Percentiles rank a stretch among this genome's conserved stretches.
These are phyloP conservation scores for Scutellaria galericulata DNA, from an alignment of 257 asterid species.

Conservation along the genomic window DNA sequence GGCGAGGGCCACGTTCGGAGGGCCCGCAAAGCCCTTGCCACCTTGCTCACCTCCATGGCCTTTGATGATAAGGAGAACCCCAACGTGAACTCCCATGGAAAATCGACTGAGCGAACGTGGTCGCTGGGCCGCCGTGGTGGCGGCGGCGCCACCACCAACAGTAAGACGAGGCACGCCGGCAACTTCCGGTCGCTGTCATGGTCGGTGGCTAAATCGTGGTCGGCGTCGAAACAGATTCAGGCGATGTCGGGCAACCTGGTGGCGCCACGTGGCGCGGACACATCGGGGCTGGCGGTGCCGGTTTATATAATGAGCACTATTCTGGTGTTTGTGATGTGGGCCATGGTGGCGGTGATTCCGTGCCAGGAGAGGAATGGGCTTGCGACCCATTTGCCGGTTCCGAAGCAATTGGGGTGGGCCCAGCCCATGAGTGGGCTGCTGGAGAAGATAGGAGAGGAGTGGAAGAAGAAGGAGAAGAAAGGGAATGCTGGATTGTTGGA, in stretches of 20 bases:
- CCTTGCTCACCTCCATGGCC: constrained; percentile 64
- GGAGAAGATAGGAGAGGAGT: constrained; percentile 83
- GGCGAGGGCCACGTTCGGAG: constrained; percentile 84
- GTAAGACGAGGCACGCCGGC: constrained; percentile 42
- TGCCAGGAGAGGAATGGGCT: constrained; percentile 84
- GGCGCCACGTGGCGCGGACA: constrained; percentile 83
- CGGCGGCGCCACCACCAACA: constrained; percentile 10
- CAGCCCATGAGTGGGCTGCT: constrained; percentile 64
- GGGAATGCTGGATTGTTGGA: constrained; percentile 74
- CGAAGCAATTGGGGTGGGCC: constrained; percentile 76
- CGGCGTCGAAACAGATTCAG: constrained; percentile 82
- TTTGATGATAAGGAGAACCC: constrained; percentile 67
- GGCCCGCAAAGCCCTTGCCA: constrained; percentile 64
- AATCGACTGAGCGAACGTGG: constrained; percentile 63
- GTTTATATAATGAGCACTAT: constrained; percentile 67
- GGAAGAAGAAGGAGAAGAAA: constrained; percentile 93
- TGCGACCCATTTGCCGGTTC: constrained; percentile 52
- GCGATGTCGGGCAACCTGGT: constrained; percentile 70
- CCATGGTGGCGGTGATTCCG: constrained; percentile 77
- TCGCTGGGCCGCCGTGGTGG: constrained; percentile 74
- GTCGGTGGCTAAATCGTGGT: constrained; percentile 83
- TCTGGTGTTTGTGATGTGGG: constrained; percentile 85
- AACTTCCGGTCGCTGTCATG: constrained; percentile 64
- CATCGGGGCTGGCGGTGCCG: constrained; percentile 63
- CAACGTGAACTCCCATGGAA: constrained; percentile 38